Conservation (phyloP, 2,329 filamentous ascomycete genomes). For the Lasiodiplodia sp. region DNA sequence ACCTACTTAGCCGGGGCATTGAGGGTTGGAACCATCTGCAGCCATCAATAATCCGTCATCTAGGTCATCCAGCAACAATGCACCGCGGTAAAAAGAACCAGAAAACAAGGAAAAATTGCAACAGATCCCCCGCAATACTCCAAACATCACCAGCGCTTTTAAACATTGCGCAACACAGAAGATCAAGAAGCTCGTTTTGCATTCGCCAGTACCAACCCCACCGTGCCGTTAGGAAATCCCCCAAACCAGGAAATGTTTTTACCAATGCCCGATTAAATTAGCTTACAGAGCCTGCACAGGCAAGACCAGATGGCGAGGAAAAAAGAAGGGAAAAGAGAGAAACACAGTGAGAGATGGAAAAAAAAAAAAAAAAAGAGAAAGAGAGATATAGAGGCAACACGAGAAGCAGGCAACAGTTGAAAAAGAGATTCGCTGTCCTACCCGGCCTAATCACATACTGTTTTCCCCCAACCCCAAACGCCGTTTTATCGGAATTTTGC, state of each 20-base stretch:
- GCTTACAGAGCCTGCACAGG: conserved; percentile 7
- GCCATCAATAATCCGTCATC: neutral
- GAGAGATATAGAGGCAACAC: neutral
- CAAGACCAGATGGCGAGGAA: conserved; percentile 3
- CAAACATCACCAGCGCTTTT: neutral
- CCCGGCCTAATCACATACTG: conserved; percentile 14
- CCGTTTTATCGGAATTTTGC: conserved; percentile 16
- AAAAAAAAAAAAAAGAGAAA: neutral
- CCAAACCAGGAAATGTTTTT: conserved; percentile 2
- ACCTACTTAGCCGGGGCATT: too few species aligned
- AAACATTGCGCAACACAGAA: neutral
- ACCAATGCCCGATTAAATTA: conserved; percentile 27
- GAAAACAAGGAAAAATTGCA: neutral
- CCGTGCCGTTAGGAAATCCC: neutral
- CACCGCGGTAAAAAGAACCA: neutral
- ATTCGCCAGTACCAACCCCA: neutral
- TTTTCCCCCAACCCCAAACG: conserved; percentile 19
- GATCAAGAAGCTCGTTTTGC: neutral
- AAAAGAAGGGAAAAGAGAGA: neutral
- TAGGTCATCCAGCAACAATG: neutral
- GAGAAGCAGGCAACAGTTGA: neutral
- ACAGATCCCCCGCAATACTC: neutral
- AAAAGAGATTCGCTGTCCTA: conserved; percentile 15
- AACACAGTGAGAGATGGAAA: neutral
- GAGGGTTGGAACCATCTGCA: too few species aligned